Percentiles rank a stretch among this genome's conserved stretches.
These are phyloP conservation scores for Thelephora aurantiotincta DNA, from an alignment of 768 basidiomycete genomes.

Conservation along the genomic window DNA sequence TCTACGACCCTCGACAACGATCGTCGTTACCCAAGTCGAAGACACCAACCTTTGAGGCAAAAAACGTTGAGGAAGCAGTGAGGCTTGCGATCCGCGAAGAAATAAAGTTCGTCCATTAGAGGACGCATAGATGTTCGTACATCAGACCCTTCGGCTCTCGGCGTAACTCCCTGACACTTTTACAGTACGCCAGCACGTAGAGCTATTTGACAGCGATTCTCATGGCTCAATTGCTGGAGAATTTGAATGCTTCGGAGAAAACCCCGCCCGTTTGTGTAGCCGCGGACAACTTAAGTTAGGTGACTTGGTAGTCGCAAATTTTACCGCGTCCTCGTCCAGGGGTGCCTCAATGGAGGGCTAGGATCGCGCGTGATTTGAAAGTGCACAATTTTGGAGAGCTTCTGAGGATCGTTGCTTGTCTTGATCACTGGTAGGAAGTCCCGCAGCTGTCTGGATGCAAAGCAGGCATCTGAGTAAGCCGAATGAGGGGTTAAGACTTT, in stretches of 20 bases:
- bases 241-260: no score
- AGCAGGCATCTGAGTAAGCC: slow-evolving; percentile 6
- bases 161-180: no score
- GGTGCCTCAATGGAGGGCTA: slow-evolving; percentile 9
- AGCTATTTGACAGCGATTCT: no score
- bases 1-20: slow-evolving; percentile 53
- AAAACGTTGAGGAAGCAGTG: slow-evolving; percentile 78
- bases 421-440: not conserved
- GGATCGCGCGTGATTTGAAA: slow-evolving; percentile 3
- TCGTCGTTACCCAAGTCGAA: slow-evolving; percentile 37
- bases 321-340: slow-evolving; percentile 8
- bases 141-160: no score
- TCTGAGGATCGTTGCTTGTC: slow-evolving; percentile 8
- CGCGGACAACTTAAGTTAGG: no score
- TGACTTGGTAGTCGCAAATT: not conserved
- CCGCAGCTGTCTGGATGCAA: not conserved
- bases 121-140: no score
- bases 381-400: slow-evolving; percentile 10
- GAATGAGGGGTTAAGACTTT: slow-evolving; percentile 2
- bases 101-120: slow-evolving; percentile 4
- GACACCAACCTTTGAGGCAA: slow-evolving; percentile 51
- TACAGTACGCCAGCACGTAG: no score
- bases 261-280: no score
- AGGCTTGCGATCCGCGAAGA: slow-evolving; percentile 48
- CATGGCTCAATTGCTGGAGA: no score